Evolutionary conservation across 2,329 filamentous ascomycete genomes (phyloP).

Genomic region (Phyllosticta citribraziliensis): DNA sequence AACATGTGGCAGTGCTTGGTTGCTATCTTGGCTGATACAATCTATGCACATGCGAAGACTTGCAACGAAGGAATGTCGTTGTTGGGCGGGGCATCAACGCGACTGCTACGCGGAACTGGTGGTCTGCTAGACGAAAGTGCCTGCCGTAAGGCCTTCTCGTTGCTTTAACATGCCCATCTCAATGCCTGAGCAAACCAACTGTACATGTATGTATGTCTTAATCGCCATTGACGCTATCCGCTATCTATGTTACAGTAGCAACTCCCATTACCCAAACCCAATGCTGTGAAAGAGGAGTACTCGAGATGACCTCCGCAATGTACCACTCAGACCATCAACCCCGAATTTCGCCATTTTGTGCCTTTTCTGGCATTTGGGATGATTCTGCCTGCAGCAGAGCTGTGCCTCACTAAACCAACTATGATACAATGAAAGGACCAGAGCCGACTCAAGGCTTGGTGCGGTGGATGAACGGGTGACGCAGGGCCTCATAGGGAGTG

Average conservation of each 20-base stretch:
- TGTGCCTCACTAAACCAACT: not conserved
- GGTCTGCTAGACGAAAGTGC: too few relatives aligned
- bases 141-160: too few relatives aligned
- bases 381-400: not conserved
- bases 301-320: not conserved
- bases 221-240: not conserved
- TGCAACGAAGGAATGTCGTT: not conserved
- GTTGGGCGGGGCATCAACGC: not conserved
- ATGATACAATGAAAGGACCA: not conserved
- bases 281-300: not conserved
- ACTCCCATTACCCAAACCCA: not conserved
- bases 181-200: too few relatives aligned
- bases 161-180: too few relatives aligned
- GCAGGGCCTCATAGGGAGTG: constrained; percentile 74
- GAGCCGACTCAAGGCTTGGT: not conserved
- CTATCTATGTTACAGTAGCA: not conserved
- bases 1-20: not conserved
- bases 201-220: not conserved
- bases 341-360: not conserved
- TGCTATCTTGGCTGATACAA: not conserved
- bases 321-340: not conserved
- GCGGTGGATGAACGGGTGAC: constrained; percentile 68
- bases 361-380: not conserved
- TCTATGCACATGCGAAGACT: not conserved
- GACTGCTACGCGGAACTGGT: not conserved